Base-by-base conservation (phyloP, 345 rosid genomes). In the Hirschfeldia incana region DNA sequence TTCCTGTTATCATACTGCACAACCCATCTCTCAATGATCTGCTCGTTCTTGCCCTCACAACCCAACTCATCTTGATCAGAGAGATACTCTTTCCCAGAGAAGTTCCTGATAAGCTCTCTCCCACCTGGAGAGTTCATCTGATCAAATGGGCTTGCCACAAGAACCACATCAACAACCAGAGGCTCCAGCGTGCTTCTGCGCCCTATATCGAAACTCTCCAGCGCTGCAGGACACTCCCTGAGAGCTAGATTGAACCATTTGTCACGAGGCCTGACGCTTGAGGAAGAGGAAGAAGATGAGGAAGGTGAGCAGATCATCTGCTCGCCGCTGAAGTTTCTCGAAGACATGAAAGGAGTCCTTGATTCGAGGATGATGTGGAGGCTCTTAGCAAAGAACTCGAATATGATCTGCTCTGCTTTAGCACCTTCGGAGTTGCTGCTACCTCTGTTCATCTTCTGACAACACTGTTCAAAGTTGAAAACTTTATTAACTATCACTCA, bases 231-330 rank as follows among this genome's bases (percentile, higher is more conserved):
- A 85, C 94, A 89, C 59, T 91, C 98, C 85, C 92, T 83, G 5
- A 95, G 96, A 6, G 98, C 98, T 77, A 95, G 80, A 78, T 93
- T 91, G 77, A 95, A 95, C 99, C 98, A 91, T 80, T 88, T 89
- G 80, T 95, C 98, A 21, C 99, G 88, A 2, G 97, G 90, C 78
- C 92, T 86, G 51, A 89, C 92, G 61, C 96, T 89, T 0, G 94
- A 88, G 2, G 98, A 86, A 8, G 93, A 93, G 0, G 97, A 93
- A 0, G 98, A 93, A 21, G 98, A 91, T 0, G 98, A 90, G 13
- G 93, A 88, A 12, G 97, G 97, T 10, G 97, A 94, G 4, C 83
- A 90, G 2, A 91, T 28, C 74, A 66, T 76, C 81, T 93, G 98
- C 37, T 93, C 98, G 4, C 98, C 93, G 63, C 97, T 89, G 69